A percentile compares a stretch with the other conserved stretches of the same genome.
Conservation (phyloP, 2,329 filamentous ascomycete species). For the Trichoderma citrinoviride region DNA sequence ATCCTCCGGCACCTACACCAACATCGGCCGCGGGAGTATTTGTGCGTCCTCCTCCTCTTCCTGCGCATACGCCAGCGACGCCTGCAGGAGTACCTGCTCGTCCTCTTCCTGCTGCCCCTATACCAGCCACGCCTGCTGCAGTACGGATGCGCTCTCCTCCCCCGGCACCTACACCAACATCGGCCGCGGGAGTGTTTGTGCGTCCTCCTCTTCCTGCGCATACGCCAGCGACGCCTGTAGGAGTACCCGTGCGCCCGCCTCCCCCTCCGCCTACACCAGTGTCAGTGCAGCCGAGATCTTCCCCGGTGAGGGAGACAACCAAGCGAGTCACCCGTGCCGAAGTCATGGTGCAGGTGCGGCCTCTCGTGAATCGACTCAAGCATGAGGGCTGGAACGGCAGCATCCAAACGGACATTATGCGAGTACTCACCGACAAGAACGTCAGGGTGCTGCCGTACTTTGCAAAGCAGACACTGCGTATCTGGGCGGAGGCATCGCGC, state of each 20-base stretch:
- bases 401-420: background rate
- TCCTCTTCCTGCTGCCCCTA: too few relatives aligned
- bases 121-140: background rate
- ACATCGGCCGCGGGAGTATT: too few relatives aligned
- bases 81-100: too few relatives aligned
- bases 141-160: too few relatives aligned
- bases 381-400: background rate
- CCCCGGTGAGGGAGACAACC: background rate
- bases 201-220: background rate
- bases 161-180: too few relatives aligned
- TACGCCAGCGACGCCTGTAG: accelerated
- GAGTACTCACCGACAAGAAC: background rate
- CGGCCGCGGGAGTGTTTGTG: too few relatives aligned
- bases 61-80: background rate
- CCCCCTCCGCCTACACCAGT: background rate
- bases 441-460: background rate
- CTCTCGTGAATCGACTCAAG: background rate
- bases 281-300: accelerated
- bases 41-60: too few relatives aligned
- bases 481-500: background rate
- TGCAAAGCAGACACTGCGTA: background rate
- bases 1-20: too few relatives aligned
- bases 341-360: background rate
- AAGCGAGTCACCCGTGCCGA: background rate
- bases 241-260: too few relatives aligned